Conservation (phyloP, 2,329 filamentous ascomycete species). For the Hymenoscyphus infarciens region DNA sequence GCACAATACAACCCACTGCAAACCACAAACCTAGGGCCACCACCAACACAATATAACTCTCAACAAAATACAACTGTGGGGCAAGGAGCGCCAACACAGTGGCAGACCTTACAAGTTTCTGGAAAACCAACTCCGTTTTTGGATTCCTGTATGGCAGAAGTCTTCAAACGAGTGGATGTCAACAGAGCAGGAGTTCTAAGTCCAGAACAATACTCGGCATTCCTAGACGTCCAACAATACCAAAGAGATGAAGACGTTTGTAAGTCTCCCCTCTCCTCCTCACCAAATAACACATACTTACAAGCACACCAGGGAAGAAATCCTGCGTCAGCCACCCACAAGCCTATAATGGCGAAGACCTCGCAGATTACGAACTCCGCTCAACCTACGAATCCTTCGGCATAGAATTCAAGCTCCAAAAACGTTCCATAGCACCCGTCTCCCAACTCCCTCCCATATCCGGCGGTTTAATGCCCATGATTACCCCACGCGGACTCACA, state of each 20-base stretch:
- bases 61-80: neutral
- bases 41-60: neutral
- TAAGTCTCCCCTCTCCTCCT: neutral
- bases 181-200: slow-evolving; percentile 10
- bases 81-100: slow-evolving; percentile 5
- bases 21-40: neutral
- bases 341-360: slow-evolving; percentile 13
- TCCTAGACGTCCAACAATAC: slow-evolving; percentile 16
- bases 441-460: slow-evolving; percentile 9
- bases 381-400: slow-evolving; percentile 16
- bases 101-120: slow-evolving; percentile 10
- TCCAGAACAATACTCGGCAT: slow-evolving; percentile 19
- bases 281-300: slow-evolving; percentile 1
- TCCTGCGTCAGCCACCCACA: neutral
- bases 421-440: neutral
- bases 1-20: neutral
- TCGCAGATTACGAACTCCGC: slow-evolving; percentile 16
- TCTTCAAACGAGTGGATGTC: slow-evolving; percentile 14
- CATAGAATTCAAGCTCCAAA: slow-evolving; percentile 14
- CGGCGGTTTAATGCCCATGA: slow-evolving; percentile 38
- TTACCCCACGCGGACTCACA: slow-evolving; percentile 58
- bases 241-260: slow-evolving; percentile 15
- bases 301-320: slow-evolving; percentile 8
- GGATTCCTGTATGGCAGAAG: slow-evolving; percentile 4
- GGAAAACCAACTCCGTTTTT: slow-evolving; percentile 10